Base-by-base conservation (phyloP, 805 yeast species). In the Hanseniaspora taiwanica region DNA sequence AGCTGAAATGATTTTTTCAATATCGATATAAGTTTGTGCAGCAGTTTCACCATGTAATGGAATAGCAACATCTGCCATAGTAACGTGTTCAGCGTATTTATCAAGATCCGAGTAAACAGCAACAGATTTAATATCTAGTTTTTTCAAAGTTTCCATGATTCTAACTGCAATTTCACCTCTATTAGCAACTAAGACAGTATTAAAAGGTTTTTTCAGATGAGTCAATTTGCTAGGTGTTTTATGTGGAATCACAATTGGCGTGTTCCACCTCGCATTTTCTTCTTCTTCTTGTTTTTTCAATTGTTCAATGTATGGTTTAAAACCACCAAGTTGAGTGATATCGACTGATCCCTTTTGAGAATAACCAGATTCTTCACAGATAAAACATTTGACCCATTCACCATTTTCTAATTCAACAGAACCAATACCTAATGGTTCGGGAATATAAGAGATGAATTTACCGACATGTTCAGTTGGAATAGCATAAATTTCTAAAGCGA, bases 141-240 rank as follows among this genome's bases (percentile, higher is more conserved):
- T 80, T 60, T 82, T 83, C 55, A 89, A 67, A 16, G 98, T 87
- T 56, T 74, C 80, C 54, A 89, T 85, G 50, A 91, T 85, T 54
- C 98, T 70, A 23, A 87, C 96, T 2, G 98, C 96, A 53, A 89
- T 89, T 63, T 89, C 98, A 58, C 97, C 97, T 64, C 98, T 75
- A 66, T 89, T 89, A 32, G 97, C 97, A 40, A 89, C 91, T 42
- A 89, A 69, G n/a, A 89, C 95, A 9, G 80, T 72, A 17, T 76
- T 68, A 62, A 86, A 85, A 1, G 93, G 91, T 52, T 72, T 74
- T 43, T 62, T 63, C 14, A 49, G 44, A 19, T 29, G 18, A 29
- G 33, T 8, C 13, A n/a, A 16, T 29, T 29, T 16, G 8, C 27
- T 27, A 10, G 37, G 38, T 7, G 27, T 24, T 6, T 37, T 34